These are phyloP conservation scores for Scheffersomyces lignosus DNA, from an alignment of 805 yeast species.

Conservation along the genomic window DNA sequence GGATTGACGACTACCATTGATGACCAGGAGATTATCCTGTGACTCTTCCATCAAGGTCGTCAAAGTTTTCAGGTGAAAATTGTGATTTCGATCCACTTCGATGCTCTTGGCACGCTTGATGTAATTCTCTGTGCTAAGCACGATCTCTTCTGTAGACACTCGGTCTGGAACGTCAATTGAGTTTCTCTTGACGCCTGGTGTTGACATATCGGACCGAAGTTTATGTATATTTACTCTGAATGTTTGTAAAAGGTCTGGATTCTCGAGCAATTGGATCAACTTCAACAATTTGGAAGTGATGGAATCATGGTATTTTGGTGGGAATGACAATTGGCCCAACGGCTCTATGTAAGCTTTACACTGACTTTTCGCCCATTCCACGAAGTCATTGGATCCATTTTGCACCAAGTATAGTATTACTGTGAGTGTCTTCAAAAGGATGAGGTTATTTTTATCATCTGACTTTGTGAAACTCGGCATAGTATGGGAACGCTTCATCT, in stretches of 20 bases:
- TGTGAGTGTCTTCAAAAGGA: slow-evolving; percentile 50
- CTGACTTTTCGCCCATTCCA: slow-evolving; percentile 39
- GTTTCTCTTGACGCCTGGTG: slow-evolving; percentile 31
- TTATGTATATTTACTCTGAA: slow-evolving; percentile 44
- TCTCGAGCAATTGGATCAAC: slow-evolving; percentile 29
- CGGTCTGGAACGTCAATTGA: slow-evolving; percentile 3
- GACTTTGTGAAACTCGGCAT: neutral
- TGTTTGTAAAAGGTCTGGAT: slow-evolving; percentile 30
- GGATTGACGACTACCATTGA: too few species aligned
- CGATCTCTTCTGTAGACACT: neutral
- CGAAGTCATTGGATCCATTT: slow-evolving; percentile 53
- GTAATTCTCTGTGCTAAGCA: too few species aligned
- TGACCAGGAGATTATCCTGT: neutral
- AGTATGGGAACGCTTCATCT: slow-evolving; percentile 1
- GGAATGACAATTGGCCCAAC: slow-evolving; percentile 11
- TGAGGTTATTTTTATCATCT: slow-evolving; percentile 3
- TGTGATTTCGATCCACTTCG: neutral
- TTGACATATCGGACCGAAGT: slow-evolving; percentile 42
- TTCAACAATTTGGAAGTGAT: slow-evolving; percentile 39
- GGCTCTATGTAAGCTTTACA: slow-evolving; percentile 16
- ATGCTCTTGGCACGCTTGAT: neutral
- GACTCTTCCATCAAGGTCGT: slow-evolving; percentile 4
- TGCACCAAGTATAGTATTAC: slow-evolving; percentile 51
- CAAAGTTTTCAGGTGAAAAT: neutral
- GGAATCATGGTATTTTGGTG: slow-evolving; percentile 22